Evolutionary conservation across 1,284 basidiomycete species (phyloP), one percentile per base, ranked within the genome.

Genomic region (Naganishia sp.): DNA sequence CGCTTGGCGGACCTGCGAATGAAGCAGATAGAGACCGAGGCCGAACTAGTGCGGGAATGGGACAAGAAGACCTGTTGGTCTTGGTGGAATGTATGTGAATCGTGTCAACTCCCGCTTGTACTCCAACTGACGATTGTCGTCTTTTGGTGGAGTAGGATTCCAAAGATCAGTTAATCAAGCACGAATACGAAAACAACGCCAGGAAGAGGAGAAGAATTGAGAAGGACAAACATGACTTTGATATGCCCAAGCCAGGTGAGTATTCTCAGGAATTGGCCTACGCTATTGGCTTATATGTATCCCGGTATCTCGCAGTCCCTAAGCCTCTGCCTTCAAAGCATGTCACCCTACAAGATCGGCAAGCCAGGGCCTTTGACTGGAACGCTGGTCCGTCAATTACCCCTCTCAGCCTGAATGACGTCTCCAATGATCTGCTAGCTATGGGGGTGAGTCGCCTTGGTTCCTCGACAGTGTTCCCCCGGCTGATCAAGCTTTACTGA

Each of bases 181-280:
- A 78, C 15, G 81, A 82, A 74, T 81, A 83, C 71, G 81, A 83
- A 66, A 78, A 82, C 46, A 80, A 81, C 21, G 81, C 80, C 71
- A 76, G 81, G 57, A 84, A 84, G 71, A 75, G 82, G 48, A 72
- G 83, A 18, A 73, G 79, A 45, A 70, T 84, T 18, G 82, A 83
- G 21, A 78, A 82, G 39, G 83, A 84, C 74, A 83, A 83, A 78
- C 80, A 82, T 15, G 75, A 79, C 57, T 75, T 84, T 28, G 83
- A 84, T 64, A 78, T 78, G 16, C 79, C 80, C 6, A 76, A 80
- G 55, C 79, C 80, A 9, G 71, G 78, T 79, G 68, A 70, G 78
- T 68, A 59, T 6, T n/a, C 16, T 23, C 36, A 39, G 36, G 36
- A 39, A 39, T 13, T 39, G 7, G 6, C 28, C n/a, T 39, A 5